Evolutionary conservation across 2,329 filamentous ascomycete genomes (phyloP).

Genomic region (Colletotrichum limetticola): DNA sequence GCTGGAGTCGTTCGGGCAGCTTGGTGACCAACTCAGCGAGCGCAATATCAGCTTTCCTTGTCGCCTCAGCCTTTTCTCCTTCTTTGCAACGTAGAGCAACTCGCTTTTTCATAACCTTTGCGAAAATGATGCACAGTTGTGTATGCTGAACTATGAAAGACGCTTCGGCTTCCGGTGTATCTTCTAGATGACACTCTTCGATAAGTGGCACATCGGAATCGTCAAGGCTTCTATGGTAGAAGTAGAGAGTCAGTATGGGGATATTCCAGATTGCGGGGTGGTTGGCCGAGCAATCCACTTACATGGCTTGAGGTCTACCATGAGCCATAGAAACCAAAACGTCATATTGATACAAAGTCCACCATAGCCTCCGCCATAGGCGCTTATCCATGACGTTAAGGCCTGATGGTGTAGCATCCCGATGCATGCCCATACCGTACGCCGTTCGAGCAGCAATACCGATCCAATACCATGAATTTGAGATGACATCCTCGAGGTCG

Average conservation of each 20-base stretch:
- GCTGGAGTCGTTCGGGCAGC: slow-evolving; percentile 42
- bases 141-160: slow-evolving; percentile 60
- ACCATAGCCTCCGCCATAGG: slow-evolving; percentile 52
- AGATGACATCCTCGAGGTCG: slow-evolving; percentile 63
- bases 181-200: slow-evolving; percentile 56
- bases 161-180: slow-evolving; percentile 48
- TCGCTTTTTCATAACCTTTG: slow-evolving; percentile 45
- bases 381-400: slow-evolving; percentile 46
- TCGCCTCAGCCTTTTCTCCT: slow-evolving; percentile 41
- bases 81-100: slow-evolving; percentile 28
- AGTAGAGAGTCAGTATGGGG: background rate
- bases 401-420: slow-evolving; percentile 43
- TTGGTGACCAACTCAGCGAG: slow-evolving; percentile 44
- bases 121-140: slow-evolving; percentile 61
- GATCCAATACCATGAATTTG: slow-evolving; percentile 64
- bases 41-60: slow-evolving; percentile 43
- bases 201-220: slow-evolving; percentile 61
- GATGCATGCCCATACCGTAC: slow-evolving; percentile 64
- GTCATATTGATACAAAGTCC: slow-evolving; percentile 53
- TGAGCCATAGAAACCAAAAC: slow-evolving; percentile 51
- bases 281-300: slow-evolving; percentile 16
- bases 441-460: slow-evolving; percentile 63
- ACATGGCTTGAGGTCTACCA: slow-evolving; percentile 62
- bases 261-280: background rate
- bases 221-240: slow-evolving; percentile 51